Evolutionary conservation across 2,329 filamentous ascomycete species (phyloP).

Genomic region (Neopestalotiopsis sp.): DNA sequence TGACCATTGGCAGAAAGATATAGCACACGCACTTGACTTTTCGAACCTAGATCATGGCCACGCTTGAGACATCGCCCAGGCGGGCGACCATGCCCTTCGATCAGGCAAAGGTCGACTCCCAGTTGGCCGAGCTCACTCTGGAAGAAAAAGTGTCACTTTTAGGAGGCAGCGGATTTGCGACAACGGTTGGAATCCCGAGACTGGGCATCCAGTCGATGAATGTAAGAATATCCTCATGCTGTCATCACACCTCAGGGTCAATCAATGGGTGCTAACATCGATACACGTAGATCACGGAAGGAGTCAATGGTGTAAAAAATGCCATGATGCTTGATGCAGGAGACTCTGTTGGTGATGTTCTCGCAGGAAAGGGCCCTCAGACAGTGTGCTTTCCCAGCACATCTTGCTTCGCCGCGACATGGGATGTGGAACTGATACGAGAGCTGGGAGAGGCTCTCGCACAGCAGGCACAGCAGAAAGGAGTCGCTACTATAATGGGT

Average conservation of each 20-base stretch:
- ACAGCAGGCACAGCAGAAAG: constrained; percentile 51
- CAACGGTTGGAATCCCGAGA: constrained; percentile 21
- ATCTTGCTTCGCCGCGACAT: constrained; percentile 23
- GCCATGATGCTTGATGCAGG: not conserved
- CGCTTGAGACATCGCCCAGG: not conserved
- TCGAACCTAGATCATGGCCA: not conserved
- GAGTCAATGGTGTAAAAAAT: constrained; percentile 23
- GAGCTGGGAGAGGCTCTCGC: constrained; percentile 22
- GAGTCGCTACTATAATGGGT: constrained; percentile 71
- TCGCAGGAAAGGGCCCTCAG: constrained; percentile 19
- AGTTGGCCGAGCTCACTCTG: constrained; percentile 65
- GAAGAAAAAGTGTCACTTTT: constrained; percentile 56
- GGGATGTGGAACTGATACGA: constrained; percentile 22
- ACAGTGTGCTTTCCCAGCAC: constrained; percentile 26
- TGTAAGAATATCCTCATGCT: not conserved
- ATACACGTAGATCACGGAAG: constrained; percentile 20
- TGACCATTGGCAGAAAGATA: too few species aligned
- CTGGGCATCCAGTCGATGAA: constrained; percentile 18
- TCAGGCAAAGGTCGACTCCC: not conserved
- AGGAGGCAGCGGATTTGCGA: constrained; percentile 22
- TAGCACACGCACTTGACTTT: too few species aligned
- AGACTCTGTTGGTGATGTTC: not conserved
- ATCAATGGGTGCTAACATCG: not conserved
- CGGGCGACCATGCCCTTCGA: not conserved
- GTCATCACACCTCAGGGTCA: not conserved